These are phyloP conservation scores for Debaryomyces sp. DNA, from an alignment of 1,139 yeast species.

Conservation along the genomic window DNA sequence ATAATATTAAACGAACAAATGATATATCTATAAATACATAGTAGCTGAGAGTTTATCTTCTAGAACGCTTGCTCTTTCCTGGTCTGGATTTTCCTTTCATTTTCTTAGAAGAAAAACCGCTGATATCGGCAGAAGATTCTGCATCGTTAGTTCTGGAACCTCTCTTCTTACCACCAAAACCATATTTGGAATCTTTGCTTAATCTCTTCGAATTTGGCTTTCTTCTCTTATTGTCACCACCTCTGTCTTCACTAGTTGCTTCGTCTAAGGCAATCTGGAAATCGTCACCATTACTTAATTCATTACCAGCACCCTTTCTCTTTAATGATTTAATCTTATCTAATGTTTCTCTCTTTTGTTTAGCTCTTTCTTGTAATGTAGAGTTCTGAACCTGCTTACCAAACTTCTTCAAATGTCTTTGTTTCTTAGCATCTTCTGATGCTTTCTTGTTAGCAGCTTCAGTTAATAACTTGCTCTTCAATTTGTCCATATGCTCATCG, in stretches of 20 bases:
- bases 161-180: conserved; percentile 76
- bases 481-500: conserved; percentile 97
- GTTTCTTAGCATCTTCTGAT: conserved; percentile 90
- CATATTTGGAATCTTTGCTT: conserved; percentile 70
- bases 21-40: conserved; percentile 6
- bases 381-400: conserved; percentile 97
- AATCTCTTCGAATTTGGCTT: conserved; percentile 63
- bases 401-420: conserved; percentile 92
- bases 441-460: conserved; percentile 94
- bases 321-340: conserved; percentile 88
- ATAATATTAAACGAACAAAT: conserved; percentile 1
- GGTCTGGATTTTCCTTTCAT: conserved; percentile 66
- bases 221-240: conserved; percentile 41
- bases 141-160: conserved; percentile 75
- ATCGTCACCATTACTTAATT: conserved; percentile 62
- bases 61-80: conserved; percentile 68
- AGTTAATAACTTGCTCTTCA: conserved; percentile 76
- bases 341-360: conserved; percentile 88
- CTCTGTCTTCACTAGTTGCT: conserved; percentile 57
- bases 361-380: conserved; percentile 91
- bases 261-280: conserved; percentile 86
- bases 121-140: conserved; percentile 68
- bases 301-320: conserved; percentile 84
- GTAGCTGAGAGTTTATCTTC: conserved; percentile 20
- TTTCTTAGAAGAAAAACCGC: conserved; percentile 60